Percentiles rank a stretch among this genome's conserved stretches.
Conservation (phyloP, 352 stramenopile species). For the Phytophthora sp. region DNA sequence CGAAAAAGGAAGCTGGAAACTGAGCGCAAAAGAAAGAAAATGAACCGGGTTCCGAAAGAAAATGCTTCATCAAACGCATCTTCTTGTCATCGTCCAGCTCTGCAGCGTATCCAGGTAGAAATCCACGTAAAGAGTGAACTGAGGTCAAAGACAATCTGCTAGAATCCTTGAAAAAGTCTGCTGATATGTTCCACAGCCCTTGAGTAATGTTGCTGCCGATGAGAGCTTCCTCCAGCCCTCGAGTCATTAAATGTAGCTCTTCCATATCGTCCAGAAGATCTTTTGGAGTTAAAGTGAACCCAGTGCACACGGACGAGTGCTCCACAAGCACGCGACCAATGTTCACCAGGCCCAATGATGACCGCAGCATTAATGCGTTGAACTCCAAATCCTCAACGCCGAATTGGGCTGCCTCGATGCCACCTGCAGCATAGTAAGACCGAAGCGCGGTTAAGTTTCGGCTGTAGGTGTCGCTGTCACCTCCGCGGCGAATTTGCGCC, state of each 20-base stretch:
- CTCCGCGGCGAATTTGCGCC: constrained; percentile 13
- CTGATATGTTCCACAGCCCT: constrained; percentile 74
- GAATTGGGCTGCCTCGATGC: constrained; percentile 35
- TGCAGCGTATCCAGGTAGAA: constrained; percentile 64
- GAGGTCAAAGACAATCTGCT: constrained; percentile 30
- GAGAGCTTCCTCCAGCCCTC: constrained; percentile 46
- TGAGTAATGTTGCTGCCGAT: constrained; percentile 41
- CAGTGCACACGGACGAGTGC: constrained; percentile 62
- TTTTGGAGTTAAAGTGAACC: constrained; percentile 48
- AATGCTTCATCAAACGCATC: constrained; percentile 72
- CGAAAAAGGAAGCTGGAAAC: constrained; percentile 69
- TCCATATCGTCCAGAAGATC: constrained; percentile 56
- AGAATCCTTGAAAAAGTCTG: constrained; percentile 62
- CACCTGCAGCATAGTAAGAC: constrained; percentile 4
- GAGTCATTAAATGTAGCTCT: constrained; percentile 33
- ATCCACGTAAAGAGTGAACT: constrained; percentile 56
- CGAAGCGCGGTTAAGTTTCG: constrained; percentile 4
- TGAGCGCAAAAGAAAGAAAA: constrained; percentile 81
- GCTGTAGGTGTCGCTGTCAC: constrained; percentile 9
- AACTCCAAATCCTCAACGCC: constrained; percentile 82
- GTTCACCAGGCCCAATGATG: constrained; percentile 59
- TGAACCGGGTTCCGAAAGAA: constrained; percentile 59
- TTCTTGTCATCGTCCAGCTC: constrained; percentile 56
- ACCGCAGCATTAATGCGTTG: constrained; percentile 78
- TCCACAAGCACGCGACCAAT: constrained; percentile 71